Conservation (phyloP, 208 protist species). For the Trypanosoma brucei region DNA sequence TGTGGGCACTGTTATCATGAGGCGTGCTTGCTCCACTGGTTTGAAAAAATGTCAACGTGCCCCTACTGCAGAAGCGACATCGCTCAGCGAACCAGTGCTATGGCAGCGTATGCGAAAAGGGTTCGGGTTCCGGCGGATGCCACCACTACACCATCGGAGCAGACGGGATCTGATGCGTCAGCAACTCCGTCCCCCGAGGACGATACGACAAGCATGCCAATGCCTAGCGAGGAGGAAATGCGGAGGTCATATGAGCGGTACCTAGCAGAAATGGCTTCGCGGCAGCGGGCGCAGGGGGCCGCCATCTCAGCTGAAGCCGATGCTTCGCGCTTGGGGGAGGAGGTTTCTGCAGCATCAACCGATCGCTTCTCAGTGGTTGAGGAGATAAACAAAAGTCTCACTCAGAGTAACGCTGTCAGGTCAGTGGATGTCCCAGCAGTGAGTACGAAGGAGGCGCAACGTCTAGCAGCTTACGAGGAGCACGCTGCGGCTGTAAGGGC, state of each 20-base stretch:
- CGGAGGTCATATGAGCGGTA: conserved; percentile 31
- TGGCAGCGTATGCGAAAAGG: neutral
- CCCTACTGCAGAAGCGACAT: conserved; percentile 80
- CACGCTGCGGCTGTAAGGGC: conserved; percentile 12
- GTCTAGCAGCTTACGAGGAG: conserved; percentile 9
- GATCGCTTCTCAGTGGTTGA: too few relatives aligned
- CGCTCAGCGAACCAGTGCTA: conserved; percentile 13
- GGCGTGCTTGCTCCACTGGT: conserved; percentile 67
- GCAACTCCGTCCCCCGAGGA: neutral
- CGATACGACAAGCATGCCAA: neutral
- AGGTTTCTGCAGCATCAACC: neutral
- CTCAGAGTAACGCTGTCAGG: neutral
- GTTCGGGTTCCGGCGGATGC: neutral
- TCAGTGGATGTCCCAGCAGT: neutral
- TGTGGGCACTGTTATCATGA: conserved; percentile 87
- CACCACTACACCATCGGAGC: neutral
- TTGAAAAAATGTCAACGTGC: conserved; percentile 74
- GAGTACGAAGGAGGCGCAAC: conserved; percentile 3
- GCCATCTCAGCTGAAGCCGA: neutral
- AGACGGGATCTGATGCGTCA: neutral
- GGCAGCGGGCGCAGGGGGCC: neutral
- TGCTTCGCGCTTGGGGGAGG: neutral
- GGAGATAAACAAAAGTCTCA: neutral
- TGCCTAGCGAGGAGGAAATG: conserved; percentile 21
- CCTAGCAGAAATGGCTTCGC: neutral